Evolutionary conservation across 1,139 yeast species (phyloP), one percentile per base, ranked within the genome.

Genomic region (Blastobotrys raffinosifermentans): DNA sequence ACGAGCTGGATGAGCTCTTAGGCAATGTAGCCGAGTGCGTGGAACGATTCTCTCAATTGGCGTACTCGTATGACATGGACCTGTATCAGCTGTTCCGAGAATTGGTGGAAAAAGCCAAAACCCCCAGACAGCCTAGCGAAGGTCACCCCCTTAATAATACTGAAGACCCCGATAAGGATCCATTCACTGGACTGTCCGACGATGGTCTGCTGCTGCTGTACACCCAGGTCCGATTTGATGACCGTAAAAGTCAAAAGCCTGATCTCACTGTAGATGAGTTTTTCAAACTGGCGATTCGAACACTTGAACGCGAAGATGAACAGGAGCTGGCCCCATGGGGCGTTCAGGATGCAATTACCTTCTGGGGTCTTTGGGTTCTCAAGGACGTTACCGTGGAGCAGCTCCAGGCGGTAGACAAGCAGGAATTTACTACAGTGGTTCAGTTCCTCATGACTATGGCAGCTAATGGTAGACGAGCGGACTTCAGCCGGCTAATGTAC

Each of bases 21-120:
- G 44, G 39, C 14, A 44, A 53, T 10, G 50, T 58, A 23, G 41
- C 49, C n/a, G 69, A 63, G 40, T 55, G 64, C 22, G 43, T 67
- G 17, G 69, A 68, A 25, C 64, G 87, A 37, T 52, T 75, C n/a
- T 60, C 66, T 25, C 75, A 73, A 43, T 63, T 83, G 46, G 68
- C 79, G 1, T 53, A 65, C 31, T 75, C 87, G 11, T 73, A 68
- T 58, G 96, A 87, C 57, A 53, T 86, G 36, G 75, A 79, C 37
- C 60, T 78, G 22, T 58, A 60, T 8, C 55, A 54, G 1, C 57
- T 60, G 23, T 72, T 83, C 41, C 49, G 53, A 3, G 55, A 65
- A 10, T 35, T 50, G 3, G 45, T 46, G 11, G 35, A 40, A 14
- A 45, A 41, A 22, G 43, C 36, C 4, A 39, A 33, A 10, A 34